Evolutionary conservation across 2,329 filamentous ascomycete species (phyloP), one percentile per base, ranked within the genome.

Genomic region (Alternaria novae-zelandiae): DNA sequence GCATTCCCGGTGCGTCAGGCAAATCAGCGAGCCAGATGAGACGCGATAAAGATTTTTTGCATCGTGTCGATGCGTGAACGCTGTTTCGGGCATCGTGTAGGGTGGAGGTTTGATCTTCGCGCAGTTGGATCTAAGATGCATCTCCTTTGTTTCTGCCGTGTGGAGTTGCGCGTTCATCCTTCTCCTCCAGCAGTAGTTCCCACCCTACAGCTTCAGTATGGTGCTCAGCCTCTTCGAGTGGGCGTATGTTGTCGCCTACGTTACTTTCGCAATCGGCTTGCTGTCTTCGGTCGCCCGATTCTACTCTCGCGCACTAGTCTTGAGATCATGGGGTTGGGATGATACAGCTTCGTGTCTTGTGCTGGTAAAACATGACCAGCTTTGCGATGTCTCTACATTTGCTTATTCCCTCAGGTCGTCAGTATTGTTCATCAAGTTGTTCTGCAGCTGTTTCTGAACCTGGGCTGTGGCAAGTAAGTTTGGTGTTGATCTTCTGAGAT

Each of bases 261-360:
- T 20, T 13, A 59, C 57, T 2, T 59, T 59, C 26, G 51, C 12
- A 26, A 20, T 59, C 5, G 57, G 57, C 13, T 26, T 55, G 2
- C 9, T 61, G 20, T 61, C 59, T 1, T 50, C 49, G 11, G 13
- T 61, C 15, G 23, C 55, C 6, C 54, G 59, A n/a, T 60, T 60
- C 7, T 60, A 60, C 23, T 60, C 50, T 43, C 57, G 57, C 15
- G 46, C 26, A n/a, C 9, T 60, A 15, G 30, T 56, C n/a, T 15
- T 55, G 30, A 30, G 28, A 25, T 55, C 57, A 41, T 60, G 57
- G 57, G 57, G 57, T 15, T 60, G 50, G 57, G 57, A 60, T 36
- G 57, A 60, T 26, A 55, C 15, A 56, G 26, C 47, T 50, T 50
- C 47, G 0, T 50, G 47, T 30, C 6, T 26, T 30, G 26, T 50